phyloP scores from a whole-genome alignment of 805 yeast genomes.

The Lachancea sp. region DNA sequence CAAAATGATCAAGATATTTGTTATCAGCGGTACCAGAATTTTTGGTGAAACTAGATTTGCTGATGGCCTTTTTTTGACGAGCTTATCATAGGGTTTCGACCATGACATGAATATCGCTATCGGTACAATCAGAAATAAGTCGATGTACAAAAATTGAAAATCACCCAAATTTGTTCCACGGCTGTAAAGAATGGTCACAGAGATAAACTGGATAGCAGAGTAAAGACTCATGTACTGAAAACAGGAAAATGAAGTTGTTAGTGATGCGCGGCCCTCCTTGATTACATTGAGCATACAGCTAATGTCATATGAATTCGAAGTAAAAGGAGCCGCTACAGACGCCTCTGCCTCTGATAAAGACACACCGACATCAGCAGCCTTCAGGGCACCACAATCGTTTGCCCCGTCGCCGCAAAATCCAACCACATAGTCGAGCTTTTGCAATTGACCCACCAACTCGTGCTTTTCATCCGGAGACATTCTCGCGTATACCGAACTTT shows the following conservation, averaged over 20 bases:
- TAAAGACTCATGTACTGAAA: conserved; percentile 97
- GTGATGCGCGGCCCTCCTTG: conserved; percentile 88
- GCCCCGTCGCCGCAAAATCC: conserved; percentile 99
- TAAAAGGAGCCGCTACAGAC: conserved; percentile 97
- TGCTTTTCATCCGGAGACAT: conserved; percentile 99
- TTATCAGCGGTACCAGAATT: conserved; percentile 73
- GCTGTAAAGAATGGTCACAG: conserved; percentile 78
- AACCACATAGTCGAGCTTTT: conserved; percentile 79
- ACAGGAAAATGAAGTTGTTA: conserved; percentile 93
- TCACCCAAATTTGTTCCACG: conserved; percentile 93
- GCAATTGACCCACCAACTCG: conserved; percentile 84
- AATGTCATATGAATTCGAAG: conserved; percentile 83
- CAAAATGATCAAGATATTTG: conserved; percentile 61
- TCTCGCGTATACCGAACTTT: conserved; percentile 78
- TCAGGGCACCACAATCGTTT: conserved; percentile 96
- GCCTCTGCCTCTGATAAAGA: conserved; percentile 97
- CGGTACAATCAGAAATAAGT: conserved; percentile 82
- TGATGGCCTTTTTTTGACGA: conserved; percentile 76
- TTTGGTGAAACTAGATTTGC: conserved; percentile 90
- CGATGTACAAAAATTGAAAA: conserved; percentile 93
- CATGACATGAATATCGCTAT: conserved; percentile 97
- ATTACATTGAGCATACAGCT: conserved; percentile 89
- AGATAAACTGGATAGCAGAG: conserved; percentile 90
- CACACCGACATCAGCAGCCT: conserved; percentile 96
- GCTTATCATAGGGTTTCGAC: conserved; percentile 65